Conservation (phyloP, 257 asterid genomes). For the Knoxia roxburghii region DNA sequence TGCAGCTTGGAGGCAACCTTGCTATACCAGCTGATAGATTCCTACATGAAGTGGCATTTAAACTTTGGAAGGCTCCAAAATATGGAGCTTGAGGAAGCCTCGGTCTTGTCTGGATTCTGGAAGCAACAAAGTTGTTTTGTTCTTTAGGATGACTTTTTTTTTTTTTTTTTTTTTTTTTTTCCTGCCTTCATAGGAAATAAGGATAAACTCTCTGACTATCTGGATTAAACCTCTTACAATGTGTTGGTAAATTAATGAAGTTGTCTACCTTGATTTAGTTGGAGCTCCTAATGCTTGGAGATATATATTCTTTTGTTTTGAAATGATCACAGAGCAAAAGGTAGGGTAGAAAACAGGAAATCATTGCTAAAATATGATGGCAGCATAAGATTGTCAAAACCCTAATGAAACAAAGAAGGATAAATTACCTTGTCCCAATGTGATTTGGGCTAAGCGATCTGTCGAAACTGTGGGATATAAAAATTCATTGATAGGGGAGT, state of each 20-base stretch:
- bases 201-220: not conserved
- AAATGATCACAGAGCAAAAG: too few relatives aligned
- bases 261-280: not conserved
- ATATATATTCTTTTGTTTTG: too few relatives aligned
- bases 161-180: too few relatives aligned
- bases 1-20: conserved; percentile 76
- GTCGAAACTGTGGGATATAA: too few relatives aligned
- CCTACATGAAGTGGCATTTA: conserved; percentile 82
- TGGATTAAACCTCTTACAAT: not conserved
- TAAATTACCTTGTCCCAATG: too few relatives aligned
- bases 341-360: too few relatives aligned
- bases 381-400: not conserved
- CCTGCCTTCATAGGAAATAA: not conserved
- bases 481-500: too few relatives aligned
- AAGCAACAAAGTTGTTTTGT: not conserved
- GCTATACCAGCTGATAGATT: conserved; percentile 77
- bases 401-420: not conserved
- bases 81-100: conserved; percentile 82
- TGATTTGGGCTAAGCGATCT: too few relatives aligned
- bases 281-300: too few relatives aligned
- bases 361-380: too few relatives aligned
- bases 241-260: not conserved
- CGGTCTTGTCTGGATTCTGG: not conserved
- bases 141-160: too few relatives aligned
- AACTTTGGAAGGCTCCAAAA: conserved; percentile 97